phyloP scores from a whole-genome alignment of 345 rosid species.

The Eutrema heterophyllum region DNA sequence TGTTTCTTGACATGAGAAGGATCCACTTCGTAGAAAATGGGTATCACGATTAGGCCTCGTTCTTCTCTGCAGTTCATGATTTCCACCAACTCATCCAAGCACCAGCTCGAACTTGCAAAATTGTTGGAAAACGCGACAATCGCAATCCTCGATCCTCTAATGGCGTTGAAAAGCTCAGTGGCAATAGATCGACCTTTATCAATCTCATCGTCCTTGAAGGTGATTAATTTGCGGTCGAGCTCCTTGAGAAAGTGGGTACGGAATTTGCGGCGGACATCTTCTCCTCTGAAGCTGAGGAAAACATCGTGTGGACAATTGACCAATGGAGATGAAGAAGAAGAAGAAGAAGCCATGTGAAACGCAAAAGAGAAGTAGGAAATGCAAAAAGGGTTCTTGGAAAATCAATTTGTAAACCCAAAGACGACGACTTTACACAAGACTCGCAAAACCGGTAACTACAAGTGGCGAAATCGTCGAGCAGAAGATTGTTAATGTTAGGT shows the following conservation, averaged over 20 bases:
- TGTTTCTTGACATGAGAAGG: conserved; percentile 1
- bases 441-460: no score
- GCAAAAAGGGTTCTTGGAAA: no score
- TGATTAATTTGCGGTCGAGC: not conserved
- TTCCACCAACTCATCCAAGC: not conserved
- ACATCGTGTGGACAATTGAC: not conserved
- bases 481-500: no score
- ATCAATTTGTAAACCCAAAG: no score
- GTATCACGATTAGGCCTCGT: not conserved
- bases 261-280: not conserved
- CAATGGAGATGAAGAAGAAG: no score
- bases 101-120: not conserved
- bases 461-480: no score
- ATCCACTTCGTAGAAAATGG: not conserved
- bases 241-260: conserved; percentile 8
- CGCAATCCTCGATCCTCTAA: not conserved
- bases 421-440: no score
- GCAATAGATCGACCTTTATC: not conserved
- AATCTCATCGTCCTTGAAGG: conserved; percentile 1
- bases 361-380: no score
- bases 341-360: no score
- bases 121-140: not conserved
- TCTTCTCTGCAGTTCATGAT: not conserved
- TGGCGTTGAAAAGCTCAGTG: not conserved
- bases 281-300: conserved; percentile 8